Conservation (phyloP, 2,329 filamentous ascomycete genomes). For the Zymoseptoria passerinii region DNA sequence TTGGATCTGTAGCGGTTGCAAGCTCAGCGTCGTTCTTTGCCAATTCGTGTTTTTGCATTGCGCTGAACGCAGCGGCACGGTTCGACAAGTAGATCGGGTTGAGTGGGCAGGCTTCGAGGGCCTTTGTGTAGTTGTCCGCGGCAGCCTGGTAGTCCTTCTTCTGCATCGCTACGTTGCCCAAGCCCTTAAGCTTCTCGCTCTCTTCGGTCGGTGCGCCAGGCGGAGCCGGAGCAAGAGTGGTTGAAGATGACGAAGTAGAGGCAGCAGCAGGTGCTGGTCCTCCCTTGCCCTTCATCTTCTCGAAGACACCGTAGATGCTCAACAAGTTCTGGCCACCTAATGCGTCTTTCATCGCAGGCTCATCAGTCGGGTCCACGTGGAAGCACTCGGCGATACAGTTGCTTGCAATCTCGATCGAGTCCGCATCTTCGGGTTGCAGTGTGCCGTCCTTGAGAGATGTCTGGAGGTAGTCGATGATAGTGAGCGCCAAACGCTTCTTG, state of each 20-base stretch:
- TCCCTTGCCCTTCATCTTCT: constrained; percentile 73
- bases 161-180: constrained; percentile 91
- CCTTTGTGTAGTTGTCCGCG: constrained; percentile 81
- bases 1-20: constrained; percentile 77
- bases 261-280: constrained; percentile 39
- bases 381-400: constrained; percentile 94
- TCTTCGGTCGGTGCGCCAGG: constrained; percentile 52
- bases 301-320: constrained; percentile 90
- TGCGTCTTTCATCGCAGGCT: constrained; percentile 63
- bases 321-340: constrained; percentile 80
- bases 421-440: constrained; percentile 75
- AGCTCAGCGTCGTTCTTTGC: constrained; percentile 84
- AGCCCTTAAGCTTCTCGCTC: constrained; percentile 79
- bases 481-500: constrained; percentile 86
- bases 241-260: constrained; percentile 28
- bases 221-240: constrained; percentile 27
- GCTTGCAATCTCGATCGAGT: constrained; percentile 87
- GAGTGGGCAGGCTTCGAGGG: constrained; percentile 67
- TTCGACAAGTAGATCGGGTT: constrained; percentile 98
- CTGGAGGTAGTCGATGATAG: constrained; percentile 90
- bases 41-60: constrained; percentile 71
- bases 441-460: constrained; percentile 82
- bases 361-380: constrained; percentile 80
- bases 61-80: constrained; percentile 87
- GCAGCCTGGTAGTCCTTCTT: constrained; percentile 80